Base-by-base conservation (phyloP, 2,329 filamentous ascomycete genomes). In the Cladosporium sp. region DNA sequence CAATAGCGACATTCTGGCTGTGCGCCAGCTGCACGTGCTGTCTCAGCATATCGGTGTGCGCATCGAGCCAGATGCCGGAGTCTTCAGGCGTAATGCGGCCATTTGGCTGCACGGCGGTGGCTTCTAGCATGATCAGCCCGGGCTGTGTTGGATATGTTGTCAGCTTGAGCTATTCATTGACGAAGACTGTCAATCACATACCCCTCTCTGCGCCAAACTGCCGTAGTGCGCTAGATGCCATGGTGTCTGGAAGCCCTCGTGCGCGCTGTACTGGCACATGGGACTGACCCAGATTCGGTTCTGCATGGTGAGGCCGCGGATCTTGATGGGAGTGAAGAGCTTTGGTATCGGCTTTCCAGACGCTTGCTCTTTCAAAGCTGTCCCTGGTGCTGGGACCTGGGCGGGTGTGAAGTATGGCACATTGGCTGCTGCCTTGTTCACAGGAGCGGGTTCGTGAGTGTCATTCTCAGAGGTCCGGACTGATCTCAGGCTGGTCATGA, bases 51-150 rank as follows among this genome's bases (percentile, higher is more conserved):
- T 85, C 87, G 68, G 93, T 89, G 76, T 97, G 93, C 41, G 84
- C 87, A 76, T 97, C 93, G 67, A 89, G 83, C 93, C 93, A 97
- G 15, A 97, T 80, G 0, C 93, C 92, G 3, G 82, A 80, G 75
- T 93, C 91, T 75, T 93, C 84, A 1, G 92, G 92, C 1, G 90
- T 89, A 80, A 96, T 96, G 64, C 93, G 87, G 24, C 93, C 93
- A 71, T 93, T 89, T 6, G 91, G 80, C 21, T 87, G 82, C 0
- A 96, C 90, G 32, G 88, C 83, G 0, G 90, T 92, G 47, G 92
- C 92, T 80, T 97, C 93, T 66, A 93, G 83, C 68, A 93, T 86
- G 59, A 90, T 82, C 24, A 96, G 81, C 1, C 87, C 90, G 0
- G 91, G 89, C 49, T 52, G 26, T 30, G 26, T 26, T 30, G 28